phyloP scores from a whole-genome alignment of 495 filamentous ascomycete genomes.

The Lasiosphaeriaceae sp. region DNA sequence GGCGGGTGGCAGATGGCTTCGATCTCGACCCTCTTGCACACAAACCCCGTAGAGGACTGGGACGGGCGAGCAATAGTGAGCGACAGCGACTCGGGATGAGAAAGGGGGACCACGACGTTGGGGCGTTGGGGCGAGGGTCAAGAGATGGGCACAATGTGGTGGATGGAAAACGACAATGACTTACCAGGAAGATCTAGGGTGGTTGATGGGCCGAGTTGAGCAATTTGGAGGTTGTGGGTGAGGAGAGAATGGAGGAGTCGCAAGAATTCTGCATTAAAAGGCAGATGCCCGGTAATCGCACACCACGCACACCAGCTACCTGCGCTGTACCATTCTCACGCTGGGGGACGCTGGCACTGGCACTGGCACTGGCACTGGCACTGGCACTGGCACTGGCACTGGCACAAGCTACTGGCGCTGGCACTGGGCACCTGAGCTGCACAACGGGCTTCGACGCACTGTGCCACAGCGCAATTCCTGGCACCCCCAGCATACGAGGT shows the following conservation, averaged over 20 bases:
- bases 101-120: constrained; percentile 1
- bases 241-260: constrained; percentile 28
- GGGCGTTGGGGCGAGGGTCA: constrained; percentile 1
- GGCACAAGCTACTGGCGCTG: no score
- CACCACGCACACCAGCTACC: constrained; percentile 9
- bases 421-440: no score
- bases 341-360: neutral
- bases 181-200: constrained; percentile 21
- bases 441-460: constrained; percentile 11
- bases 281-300: constrained; percentile 29
- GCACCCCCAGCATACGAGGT: neutral
- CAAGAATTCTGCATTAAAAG: constrained; percentile 30
- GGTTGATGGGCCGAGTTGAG: constrained; percentile 25
- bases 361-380: no score
- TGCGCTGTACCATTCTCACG: neutral
- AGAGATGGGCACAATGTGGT: constrained; percentile 3
- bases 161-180: constrained; percentile 17
- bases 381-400: no score
- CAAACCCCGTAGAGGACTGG: constrained; percentile 12
- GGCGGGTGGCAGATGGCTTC: constrained; percentile 21
- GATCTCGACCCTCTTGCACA: constrained; percentile 22
- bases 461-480: constrained; percentile 16
- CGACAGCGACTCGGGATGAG: constrained; percentile 9
- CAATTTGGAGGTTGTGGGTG: constrained; percentile 31
- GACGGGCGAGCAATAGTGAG: constrained; percentile 15